Conservation (phyloP, 768 basidiomycete genomes). For the Solioccasus polychromus region DNA sequence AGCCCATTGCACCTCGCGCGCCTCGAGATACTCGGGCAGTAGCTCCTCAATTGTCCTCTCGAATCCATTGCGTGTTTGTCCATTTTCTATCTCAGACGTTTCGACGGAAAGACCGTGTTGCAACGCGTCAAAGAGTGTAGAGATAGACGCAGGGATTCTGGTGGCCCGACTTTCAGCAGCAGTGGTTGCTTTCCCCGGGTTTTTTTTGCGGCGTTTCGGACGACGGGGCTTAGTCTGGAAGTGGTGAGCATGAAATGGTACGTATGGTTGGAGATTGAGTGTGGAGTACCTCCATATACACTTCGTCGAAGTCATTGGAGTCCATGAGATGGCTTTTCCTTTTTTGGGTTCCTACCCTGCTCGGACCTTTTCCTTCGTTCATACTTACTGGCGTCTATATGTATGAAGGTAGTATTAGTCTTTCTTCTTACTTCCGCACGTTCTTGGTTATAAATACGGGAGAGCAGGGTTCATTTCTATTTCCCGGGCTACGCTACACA, state of each 20-base stretch:
- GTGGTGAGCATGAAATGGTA: background rate
- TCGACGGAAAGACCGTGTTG: constrained; percentile 12
- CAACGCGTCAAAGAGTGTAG: constrained; percentile 18
- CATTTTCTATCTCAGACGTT: background rate
- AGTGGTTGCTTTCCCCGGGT: constrained; percentile 12
- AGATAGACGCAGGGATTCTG: constrained; percentile 17
- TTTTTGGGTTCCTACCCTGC: too few species aligned
- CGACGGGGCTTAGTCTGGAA: constrained; percentile 14
- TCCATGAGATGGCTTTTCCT: too few species aligned
- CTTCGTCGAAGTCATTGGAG: constrained; percentile 21
- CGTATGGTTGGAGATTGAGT: too few species aligned
- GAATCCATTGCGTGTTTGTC: constrained; percentile 24
- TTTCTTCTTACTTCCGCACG: too few species aligned
- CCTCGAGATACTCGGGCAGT: constrained; percentile 35
- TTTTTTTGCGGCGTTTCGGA: constrained; percentile 28
- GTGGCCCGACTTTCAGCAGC: constrained; percentile 10
- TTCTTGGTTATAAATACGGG: too few species aligned
- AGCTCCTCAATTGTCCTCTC: constrained; percentile 33
- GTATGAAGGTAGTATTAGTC: too few species aligned
- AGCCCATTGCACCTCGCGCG: constrained; percentile 26
- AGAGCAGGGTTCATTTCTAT: too few species aligned
- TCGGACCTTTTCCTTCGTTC: too few species aligned
- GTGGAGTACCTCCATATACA: constrained; percentile 19
- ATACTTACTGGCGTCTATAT: too few species aligned
- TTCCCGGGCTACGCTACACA: too few species aligned